A percentile compares a stretch with the other conserved stretches of the same genome.
These are phyloP conservation scores for Fonsecaea monophora DNA, from an alignment of 2,329 filamentous ascomycete genomes.

Conservation along the genomic window DNA sequence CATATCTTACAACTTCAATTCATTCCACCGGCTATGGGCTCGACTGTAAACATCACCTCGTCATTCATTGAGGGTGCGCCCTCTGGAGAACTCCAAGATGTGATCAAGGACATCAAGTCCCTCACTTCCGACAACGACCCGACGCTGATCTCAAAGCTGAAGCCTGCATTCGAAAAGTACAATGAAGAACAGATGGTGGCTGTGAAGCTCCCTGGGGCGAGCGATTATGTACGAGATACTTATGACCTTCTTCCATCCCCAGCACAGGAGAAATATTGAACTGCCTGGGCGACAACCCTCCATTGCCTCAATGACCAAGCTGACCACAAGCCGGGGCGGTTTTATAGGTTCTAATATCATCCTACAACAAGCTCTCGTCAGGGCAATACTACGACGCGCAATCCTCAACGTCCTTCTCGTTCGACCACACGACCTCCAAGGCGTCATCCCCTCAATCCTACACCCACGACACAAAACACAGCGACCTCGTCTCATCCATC, in stretches of 20 bases:
- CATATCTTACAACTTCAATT: neutral
- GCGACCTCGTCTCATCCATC: conserved; percentile 77
- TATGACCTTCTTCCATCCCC: neutral
- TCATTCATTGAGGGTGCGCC: conserved; percentile 94
- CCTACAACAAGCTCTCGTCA: conserved; percentile 73
- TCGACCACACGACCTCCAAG: conserved; percentile 87
- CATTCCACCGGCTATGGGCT: conserved; percentile 47
- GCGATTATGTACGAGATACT: conserved; percentile 67
- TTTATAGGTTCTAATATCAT: conserved; percentile 75
- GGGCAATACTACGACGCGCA: conserved; percentile 85
- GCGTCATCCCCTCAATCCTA: conserved; percentile 82
- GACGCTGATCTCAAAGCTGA: conserved; percentile 72
- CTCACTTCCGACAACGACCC: conserved; percentile 72
- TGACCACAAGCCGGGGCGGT: neutral
- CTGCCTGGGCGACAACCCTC: neutral
- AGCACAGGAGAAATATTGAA: neutral
- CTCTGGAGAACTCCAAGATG: conserved; percentile 92
- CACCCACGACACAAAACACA: conserved; percentile 75
- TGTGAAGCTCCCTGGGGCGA: conserved; percentile 86
- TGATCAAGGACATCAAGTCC: conserved; percentile 84
- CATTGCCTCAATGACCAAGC: neutral
- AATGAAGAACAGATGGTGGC: conserved; percentile 93
- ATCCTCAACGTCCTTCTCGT: conserved; percentile 84
- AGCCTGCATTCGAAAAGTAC: conserved; percentile 88
- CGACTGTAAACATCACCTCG: conserved; percentile 68